Conservation (phyloP, 306 rosid genomes). For the Cicer pinnatifidum region DNA sequence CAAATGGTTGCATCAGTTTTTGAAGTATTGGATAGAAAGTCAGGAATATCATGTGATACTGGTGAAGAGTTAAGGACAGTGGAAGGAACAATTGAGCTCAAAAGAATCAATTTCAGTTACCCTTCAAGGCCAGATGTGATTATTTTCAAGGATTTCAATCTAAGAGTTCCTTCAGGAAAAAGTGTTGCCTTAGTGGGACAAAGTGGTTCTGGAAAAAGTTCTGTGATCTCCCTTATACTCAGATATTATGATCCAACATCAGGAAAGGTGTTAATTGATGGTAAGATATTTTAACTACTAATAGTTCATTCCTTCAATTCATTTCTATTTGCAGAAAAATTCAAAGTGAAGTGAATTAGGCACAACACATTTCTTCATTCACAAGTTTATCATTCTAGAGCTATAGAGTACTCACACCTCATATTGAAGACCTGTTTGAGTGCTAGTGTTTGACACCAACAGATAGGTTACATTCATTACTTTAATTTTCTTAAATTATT, state of each 20-base stretch:
- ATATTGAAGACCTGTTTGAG: too few relatives aligned
- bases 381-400: not conserved
- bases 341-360: conserved; percentile 20
- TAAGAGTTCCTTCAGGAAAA: conserved; percentile 72
- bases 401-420: too few relatives aligned
- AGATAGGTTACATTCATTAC: too few relatives aligned
- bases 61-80: conserved; percentile 77
- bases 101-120: conserved; percentile 71
- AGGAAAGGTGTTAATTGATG: conserved; percentile 88
- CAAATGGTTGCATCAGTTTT: conserved; percentile 96
- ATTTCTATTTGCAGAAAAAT: not conserved
- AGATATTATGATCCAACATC: conserved; percentile 83
- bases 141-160: conserved; percentile 83
- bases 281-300: conserved; percentile 52
- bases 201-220: conserved; percentile 99
- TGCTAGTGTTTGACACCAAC: too few relatives aligned
- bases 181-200: conserved; percentile 90
- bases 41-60: conserved; percentile 60
- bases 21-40: conserved; percentile 74
- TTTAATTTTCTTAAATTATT: too few relatives aligned
- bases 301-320: conserved; percentile 2
- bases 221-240: conserved; percentile 82
- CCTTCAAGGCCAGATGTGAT: conserved; percentile 88
- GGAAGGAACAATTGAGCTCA: conserved; percentile 88
- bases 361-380: conserved; percentile 13